phyloP scores from a whole-genome alignment of 2,329 filamentous ascomycete species.

The Gremmenia infestans region DNA sequence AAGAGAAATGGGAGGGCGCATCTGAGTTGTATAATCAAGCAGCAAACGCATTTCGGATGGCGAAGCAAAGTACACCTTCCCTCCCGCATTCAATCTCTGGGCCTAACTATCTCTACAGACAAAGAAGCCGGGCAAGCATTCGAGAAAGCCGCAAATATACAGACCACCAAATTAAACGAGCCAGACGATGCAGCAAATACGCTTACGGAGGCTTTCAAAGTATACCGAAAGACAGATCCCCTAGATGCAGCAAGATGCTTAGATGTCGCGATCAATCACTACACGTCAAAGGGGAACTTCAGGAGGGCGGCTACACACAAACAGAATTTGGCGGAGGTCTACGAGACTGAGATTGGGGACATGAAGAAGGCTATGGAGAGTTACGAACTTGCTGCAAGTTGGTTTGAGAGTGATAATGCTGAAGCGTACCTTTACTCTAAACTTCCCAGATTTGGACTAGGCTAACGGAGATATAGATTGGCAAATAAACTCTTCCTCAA shows the following conservation, averaged over 20 bases:
- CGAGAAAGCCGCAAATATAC: conserved; percentile 78
- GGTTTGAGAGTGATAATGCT: conserved; percentile 86
- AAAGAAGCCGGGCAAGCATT: conserved; percentile 84
- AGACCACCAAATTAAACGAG: conserved; percentile 77
- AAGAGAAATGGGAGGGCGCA: conserved; percentile 86
- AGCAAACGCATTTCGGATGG: conserved; percentile 85
- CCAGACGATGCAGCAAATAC: conserved; percentile 89
- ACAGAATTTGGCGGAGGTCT: conserved; percentile 81
- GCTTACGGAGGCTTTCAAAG: conserved; percentile 87
- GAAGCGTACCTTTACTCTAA: conserved; percentile 57
- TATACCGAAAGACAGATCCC: conserved; percentile 81
- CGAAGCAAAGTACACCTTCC: conserved; percentile 66
- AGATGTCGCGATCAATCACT: conserved; percentile 75
- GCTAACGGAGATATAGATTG: conserved; percentile 46
- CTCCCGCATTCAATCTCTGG: background rate
- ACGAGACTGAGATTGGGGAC: conserved; percentile 76
- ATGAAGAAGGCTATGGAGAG: conserved; percentile 71
- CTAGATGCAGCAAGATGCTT: conserved; percentile 78
- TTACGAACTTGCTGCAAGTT: conserved; percentile 80
- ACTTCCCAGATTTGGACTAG: background rate
- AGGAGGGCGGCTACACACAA: conserved; percentile 85
- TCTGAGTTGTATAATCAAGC: conserved; percentile 84
- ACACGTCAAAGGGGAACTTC: conserved; percentile 86
- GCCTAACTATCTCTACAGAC: conserved; percentile 43
- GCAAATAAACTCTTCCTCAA: conserved; percentile 94